Base-by-base conservation (phyloP, 2,329 filamentous ascomycete species). In the Cercospora sp. region DNA sequence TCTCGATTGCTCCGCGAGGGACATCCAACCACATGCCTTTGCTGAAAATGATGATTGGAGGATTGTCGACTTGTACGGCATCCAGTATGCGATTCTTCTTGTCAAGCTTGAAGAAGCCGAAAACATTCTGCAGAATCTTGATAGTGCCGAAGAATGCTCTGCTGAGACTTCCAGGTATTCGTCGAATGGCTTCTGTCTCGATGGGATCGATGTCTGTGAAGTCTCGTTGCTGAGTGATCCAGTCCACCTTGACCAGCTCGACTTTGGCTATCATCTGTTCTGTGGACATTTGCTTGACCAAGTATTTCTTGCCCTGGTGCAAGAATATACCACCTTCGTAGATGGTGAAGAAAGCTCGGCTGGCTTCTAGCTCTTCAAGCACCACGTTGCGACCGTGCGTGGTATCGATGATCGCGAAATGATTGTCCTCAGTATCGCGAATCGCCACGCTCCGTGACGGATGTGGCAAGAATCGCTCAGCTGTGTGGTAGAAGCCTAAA, bases 21-120 rank as follows among this genome's bases (percentile, higher is more conserved):
- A 99, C 89, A 77, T 98, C 94, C 13, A 98, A 86, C 95, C 95
- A 99, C 88, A 97, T 92, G 45, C 94, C 95, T 77, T 95, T 96
- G 74, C 88, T 91, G 76, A 90, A 86, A 3, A 93, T 87, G 60
- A 95, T 87, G 62, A 98, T 92, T 0, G 95, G 93, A 3, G 94
- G 94, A 73, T 97, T 97, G 78, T 97, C 92, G 23, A 98, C 93
- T 68, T 94, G 88, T 0, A 98, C 90, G 2, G 94, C 94, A 77
- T 99, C 95, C 13, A 98, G 86, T 66, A 98, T 92, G 1, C 92
- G 89, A 1, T 91, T 87, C 72, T 89, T 90, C 76, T 90, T 91
- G 79, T 98, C 94, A n/a, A 97, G 83, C 78, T 98, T 98, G 86
- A 97, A 98, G 82, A 95, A 99, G 1, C 95, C 95, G 78, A 96